These are phyloP conservation scores for Apostasia ramifera DNA, from an alignment of 106 monocot genomes.

Conservation along the genomic window DNA sequence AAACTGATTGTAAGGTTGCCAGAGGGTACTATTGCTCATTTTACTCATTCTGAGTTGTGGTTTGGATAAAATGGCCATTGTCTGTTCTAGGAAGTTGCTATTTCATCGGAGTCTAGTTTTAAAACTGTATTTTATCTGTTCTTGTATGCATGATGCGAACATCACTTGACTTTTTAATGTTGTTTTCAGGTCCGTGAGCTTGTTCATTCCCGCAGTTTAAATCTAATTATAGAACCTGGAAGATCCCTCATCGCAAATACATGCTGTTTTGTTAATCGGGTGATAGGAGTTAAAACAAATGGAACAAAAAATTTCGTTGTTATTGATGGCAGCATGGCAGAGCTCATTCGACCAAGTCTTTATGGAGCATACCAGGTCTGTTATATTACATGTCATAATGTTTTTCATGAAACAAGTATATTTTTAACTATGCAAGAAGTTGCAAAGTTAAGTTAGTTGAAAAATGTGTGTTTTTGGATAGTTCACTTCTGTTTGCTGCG, in stretches of 20 bases:
- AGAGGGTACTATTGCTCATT: too few relatives aligned
- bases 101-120: background rate
- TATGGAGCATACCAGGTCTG: conserved; percentile 97
- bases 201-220: conserved; percentile 67
- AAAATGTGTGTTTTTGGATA: too few relatives aligned
- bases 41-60: too few relatives aligned
- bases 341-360: conserved; percentile 90
- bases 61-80: too few relatives aligned
- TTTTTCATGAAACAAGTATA: too few relatives aligned
- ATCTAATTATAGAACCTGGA: conserved; percentile 94
- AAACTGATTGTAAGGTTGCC: too few relatives aligned
- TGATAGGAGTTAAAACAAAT: conserved; percentile 95
- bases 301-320: conserved; percentile 96
- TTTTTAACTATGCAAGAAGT: background rate
- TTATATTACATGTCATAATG: background rate
- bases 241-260: conserved; percentile 96
- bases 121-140: background rate
- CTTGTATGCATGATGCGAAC: background rate
- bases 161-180: conserved; percentile 2
- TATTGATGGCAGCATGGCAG: conserved; percentile 92
- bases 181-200: conserved; percentile 69
- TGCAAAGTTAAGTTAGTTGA: too few relatives aligned
- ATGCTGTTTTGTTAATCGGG: conserved; percentile 91
- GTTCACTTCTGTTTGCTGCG: too few relatives aligned
- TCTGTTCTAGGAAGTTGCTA: too few relatives aligned